Percentiles rank a stretch among this genome's conserved stretches.
Evolutionary conservation across 2,329 filamentous ascomycete species (phyloP).

Genomic region (Calonectria hongkongensis): DNA sequence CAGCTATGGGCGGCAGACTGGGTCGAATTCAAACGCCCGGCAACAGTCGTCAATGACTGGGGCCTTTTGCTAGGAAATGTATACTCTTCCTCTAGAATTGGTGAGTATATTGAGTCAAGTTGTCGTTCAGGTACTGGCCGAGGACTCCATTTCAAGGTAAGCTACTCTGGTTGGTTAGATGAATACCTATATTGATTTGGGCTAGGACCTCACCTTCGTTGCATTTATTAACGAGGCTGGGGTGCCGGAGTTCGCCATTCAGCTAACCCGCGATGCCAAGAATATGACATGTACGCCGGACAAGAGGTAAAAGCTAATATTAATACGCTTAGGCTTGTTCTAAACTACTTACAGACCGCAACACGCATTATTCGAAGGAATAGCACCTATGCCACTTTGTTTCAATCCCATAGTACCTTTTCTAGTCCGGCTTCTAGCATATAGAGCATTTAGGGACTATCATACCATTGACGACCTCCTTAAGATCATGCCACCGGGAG

Average conservation of each 20-base stretch:
- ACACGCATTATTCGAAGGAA: conserved; percentile 8
- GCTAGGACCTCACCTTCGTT: conserved; percentile 10
- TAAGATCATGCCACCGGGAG: conserved; percentile 8
- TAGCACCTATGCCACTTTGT: conserved; percentile 9
- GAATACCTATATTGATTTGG: background rate
- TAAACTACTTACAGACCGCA: background rate
- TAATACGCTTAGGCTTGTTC: background rate
- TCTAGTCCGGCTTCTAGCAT: background rate
- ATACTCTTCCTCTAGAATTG: conserved; percentile 14
- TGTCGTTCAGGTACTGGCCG: background rate
- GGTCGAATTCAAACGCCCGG: background rate
- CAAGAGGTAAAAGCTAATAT: conserved; percentile 9
- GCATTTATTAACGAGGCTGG: conserved; percentile 12
- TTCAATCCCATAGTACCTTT: conserved; percentile 17
- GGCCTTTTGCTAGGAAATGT: background rate
- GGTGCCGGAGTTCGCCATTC: background rate
- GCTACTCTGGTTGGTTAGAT: too few species aligned
- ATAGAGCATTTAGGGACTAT: conserved; percentile 12
- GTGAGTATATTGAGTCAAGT: conserved; percentile 16
- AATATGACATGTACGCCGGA: background rate
- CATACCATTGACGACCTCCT: too few species aligned
- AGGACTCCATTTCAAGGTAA: conserved; percentile 26
- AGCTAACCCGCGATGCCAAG: background rate
- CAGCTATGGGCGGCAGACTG: conserved; percentile 8
- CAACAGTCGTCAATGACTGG: background rate